Evolutionary conservation across 2,329 filamentous ascomycete species (phyloP), one percentile per base, ranked within the genome.

Genomic region (Sarocladiaceae sp.): DNA sequence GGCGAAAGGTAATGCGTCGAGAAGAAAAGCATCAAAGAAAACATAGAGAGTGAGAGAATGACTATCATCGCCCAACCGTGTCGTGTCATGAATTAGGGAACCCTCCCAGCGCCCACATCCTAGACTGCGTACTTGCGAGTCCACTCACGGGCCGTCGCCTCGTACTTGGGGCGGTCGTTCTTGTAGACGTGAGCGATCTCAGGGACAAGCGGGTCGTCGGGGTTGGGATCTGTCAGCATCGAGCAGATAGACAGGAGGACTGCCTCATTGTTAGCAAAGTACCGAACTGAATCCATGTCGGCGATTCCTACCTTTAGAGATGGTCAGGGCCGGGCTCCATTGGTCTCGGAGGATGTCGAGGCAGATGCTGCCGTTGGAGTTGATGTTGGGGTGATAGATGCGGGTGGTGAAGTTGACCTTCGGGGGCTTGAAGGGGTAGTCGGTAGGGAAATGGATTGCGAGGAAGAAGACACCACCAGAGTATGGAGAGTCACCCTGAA

Each of bases 381-480:
- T 99, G 90, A 99, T 99, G 78, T 99, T 99, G 66, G 94, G 94
- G 78, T 99, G 94, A 74, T 99, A 99, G 79, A 99, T 97, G 70
- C 93, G 88, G 60, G 94, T 99, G 64, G 91, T 97, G 83, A 99
- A 99, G 87, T 97, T 97, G 76, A 99, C 92, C 84, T 99, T 99
- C 63, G 94, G 94, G 58, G 94, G 94, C 87, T 99, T 99, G 83
- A 99, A 99, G 37, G 94, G 94, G 76, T 99, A 99, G 81, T 99
- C 94, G 81, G 94, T 99, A 62, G 94, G 94, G 82, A 99, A 97
- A 77, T 97, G 91, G 69, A 99, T 99, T 63, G 88, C 87, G 61
- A 99, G 84, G 85, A 99, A 99, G 83, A 99, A 99, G 64, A 99
- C 93, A 68, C 94, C 94, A 71, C 93, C 92, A 49, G 92, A 90